phyloP scores from a whole-genome alignment of 495 filamentous ascomycete genomes.

The Penicillium alfredii region DNA sequence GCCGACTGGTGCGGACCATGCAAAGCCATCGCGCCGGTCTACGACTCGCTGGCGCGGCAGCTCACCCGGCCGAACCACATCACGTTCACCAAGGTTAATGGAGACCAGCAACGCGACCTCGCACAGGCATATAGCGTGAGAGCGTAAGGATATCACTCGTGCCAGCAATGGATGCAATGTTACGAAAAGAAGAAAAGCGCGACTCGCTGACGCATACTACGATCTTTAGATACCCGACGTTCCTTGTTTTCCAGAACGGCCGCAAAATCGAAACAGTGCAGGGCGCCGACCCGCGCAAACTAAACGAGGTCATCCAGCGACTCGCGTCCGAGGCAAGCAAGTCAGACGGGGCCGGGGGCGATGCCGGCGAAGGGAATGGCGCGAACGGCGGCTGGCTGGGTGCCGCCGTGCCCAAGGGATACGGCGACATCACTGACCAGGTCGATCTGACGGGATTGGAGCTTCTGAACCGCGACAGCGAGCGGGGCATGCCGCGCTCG shows the following conservation, averaged over 20 bases:
- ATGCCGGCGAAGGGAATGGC: conserved; percentile 31
- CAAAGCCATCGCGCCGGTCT: conserved; percentile 77
- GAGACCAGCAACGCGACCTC: conserved; percentile 68
- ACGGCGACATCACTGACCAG: conserved; percentile 74
- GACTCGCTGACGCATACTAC: background rate
- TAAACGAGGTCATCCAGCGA: conserved; percentile 64
- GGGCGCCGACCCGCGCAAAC: conserved; percentile 65
- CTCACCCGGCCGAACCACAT: conserved; percentile 68
- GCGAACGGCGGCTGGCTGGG: conserved; percentile 62
- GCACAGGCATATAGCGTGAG: conserved; percentile 64
- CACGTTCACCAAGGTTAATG: conserved; percentile 83
- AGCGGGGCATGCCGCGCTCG: conserved; percentile 59
- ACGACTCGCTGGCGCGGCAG: conserved; percentile 66
- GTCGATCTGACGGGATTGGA: conserved; percentile 76
- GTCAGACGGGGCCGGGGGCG: conserved; percentile 41
- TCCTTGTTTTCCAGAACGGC: conserved; percentile 81
- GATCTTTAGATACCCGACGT: conserved; percentile 55
- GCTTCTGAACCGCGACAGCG: conserved; percentile 74
- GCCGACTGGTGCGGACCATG: conserved; percentile 84
- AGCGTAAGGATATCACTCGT: conserved; percentile 42
- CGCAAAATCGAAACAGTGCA: conserved; percentile 59
- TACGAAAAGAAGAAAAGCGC: background rate
- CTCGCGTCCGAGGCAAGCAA: conserved; percentile 64
- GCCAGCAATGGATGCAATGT: conserved; percentile 1
- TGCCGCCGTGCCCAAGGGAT: conserved; percentile 68